These are phyloP conservation scores for Aureobasidium sp. DNA, from an alignment of 2,329 filamentous ascomycete species.

Conservation along the genomic window DNA sequence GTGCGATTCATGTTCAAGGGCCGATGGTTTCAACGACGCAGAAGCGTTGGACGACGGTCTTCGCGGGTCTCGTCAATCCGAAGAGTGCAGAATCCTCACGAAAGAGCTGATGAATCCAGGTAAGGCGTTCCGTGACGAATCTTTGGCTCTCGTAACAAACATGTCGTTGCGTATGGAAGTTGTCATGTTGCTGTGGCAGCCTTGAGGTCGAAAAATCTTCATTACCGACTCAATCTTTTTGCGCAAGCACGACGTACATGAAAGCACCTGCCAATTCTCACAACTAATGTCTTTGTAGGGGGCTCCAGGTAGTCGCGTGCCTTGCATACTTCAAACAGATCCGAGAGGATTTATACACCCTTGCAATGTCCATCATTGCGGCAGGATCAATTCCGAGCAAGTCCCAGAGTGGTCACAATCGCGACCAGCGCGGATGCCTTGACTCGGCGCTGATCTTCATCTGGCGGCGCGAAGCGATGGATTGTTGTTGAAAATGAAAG, in stretches of 20 bases:
- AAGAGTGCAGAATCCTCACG: not conserved
- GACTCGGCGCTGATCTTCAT: not conserved
- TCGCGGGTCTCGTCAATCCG: not conserved
- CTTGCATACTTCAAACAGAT: not conserved
- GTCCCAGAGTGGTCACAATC: not conserved
- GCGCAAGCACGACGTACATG: not conserved
- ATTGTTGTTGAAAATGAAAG: not conserved
- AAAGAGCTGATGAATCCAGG: not conserved
- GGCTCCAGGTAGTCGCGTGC: not conserved
- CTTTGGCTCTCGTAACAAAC: no score
- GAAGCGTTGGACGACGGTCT: not conserved
- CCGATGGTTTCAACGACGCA: not conserved
- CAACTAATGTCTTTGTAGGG: not conserved
- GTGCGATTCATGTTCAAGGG: not conserved
- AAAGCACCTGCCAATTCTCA: not conserved
- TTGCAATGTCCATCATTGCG: not conserved
- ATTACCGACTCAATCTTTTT: not conserved
- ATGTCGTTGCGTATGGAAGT: not conserved
- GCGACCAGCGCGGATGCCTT: not conserved
- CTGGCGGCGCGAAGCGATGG: not conserved
- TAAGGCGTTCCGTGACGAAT: not conserved
- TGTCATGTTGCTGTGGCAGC: not conserved
- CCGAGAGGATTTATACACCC: not conserved
- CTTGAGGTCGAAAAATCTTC: not conserved
- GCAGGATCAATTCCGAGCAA: not conserved